Evolutionary conservation across 148 eudicot species (phyloP).

Genomic region (Hydrangea macrophylla): DNA sequence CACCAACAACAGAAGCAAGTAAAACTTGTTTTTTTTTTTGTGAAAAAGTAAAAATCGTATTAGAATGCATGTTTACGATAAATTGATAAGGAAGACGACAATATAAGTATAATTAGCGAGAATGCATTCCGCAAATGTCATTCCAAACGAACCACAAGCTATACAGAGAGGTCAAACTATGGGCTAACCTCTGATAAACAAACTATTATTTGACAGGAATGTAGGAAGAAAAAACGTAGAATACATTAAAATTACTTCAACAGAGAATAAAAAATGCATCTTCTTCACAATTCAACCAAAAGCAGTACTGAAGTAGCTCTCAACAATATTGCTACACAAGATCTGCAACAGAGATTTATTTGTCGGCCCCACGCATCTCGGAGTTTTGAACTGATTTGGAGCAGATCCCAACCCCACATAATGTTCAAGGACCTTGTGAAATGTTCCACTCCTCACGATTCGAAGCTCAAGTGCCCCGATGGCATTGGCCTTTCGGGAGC

Average conservation of each 20-base stretch:
- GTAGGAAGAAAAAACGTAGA: too few species aligned
- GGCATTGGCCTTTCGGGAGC: constrained; percentile 57
- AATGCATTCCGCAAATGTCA: too few species aligned
- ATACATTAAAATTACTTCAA: neutral
- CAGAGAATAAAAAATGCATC: neutral
- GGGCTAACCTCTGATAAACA: too few species aligned
- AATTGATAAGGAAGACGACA: too few species aligned
- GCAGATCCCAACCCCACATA: constrained; percentile 62
- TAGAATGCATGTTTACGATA: too few species aligned
- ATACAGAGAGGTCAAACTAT: too few species aligned
- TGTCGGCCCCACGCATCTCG: constrained; percentile 56
- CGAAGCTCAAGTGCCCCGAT: constrained; percentile 81
- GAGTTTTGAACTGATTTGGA: constrained; percentile 88
- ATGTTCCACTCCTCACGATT: constrained; percentile 66
- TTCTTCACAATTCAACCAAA: constrained; percentile 29
- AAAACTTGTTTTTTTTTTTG: too few species aligned
- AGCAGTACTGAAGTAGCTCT: constrained; percentile 67
- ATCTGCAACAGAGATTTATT: constrained; percentile 55
- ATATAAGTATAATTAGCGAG: too few species aligned
- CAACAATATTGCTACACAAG: constrained; percentile 43
- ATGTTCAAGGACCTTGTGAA: constrained; percentile 63
- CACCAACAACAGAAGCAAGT: too few species aligned
- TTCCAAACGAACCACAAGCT: too few species aligned
- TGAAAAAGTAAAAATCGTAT: too few species aligned
- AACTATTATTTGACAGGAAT: neutral